Evolutionary conservation across 1,284 basidiomycete genomes (phyloP), one percentile per base, ranked within the genome.

Genomic region (Phellopilus nigrolimitatus): DNA sequence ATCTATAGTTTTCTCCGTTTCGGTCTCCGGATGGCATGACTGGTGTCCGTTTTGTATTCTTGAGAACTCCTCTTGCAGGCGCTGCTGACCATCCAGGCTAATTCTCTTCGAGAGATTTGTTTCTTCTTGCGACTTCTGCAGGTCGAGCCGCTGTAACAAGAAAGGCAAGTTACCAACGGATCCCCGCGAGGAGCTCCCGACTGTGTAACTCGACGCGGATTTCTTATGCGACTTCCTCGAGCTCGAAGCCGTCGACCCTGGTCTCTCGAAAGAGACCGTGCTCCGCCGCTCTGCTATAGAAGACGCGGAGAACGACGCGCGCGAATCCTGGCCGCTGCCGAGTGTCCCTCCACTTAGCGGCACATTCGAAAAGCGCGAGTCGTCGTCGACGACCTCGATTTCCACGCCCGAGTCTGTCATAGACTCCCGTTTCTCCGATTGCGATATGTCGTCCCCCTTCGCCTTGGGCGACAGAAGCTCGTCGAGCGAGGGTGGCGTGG

Each of bases 61-160:
- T 49, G 74, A 71, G 58, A 88, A 86, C 60, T 86, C 84, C 60
- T 85, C 80, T 57, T 85, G 82, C 38, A 88, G 66, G 57, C 77
- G 82, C 48, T 78, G 74, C 57, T 80, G 78, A n/a, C 82, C 86
- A 59, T 83, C 80, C 28, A 79, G 55, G 55, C 82, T 81, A 21
- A 62, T 66, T 53, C 82, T 70, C 15, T 64, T 46, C 43, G 43
- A 52, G 42, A n/a, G 60, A 46, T 62, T 65, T 4, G 61, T 51
- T 28, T 61, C 60, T 10, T 57, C 59, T 28, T 47, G 44, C 8
- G 69, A 68, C 38, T 73, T 73, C 46, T 75, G 67, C 52, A 69
- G 57, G 15, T 79, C 80, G 24, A 78, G 61, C 13, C 76, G 70
- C 5, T 76, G 73, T 30, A 76, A 59, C 33, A 80, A 66, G 55